A percentile compares a stretch with the other conserved stretches of the same genome.
Evolutionary conservation across 495 filamentous ascomycete genomes (phyloP).

Genomic region (Xeromyces bisporus): DNA sequence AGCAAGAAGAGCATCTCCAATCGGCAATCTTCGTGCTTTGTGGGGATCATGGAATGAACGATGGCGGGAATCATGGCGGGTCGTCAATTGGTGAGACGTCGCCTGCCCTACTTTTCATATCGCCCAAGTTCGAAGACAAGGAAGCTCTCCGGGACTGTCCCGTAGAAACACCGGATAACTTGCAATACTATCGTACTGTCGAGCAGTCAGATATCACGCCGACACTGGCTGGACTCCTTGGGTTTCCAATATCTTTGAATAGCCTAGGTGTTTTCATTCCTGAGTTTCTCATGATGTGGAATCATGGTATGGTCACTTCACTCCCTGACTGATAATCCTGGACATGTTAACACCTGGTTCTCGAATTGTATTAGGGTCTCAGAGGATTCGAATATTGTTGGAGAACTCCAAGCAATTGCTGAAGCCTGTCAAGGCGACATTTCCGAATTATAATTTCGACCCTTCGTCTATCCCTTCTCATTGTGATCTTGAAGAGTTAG

Average conservation of each 20-base stretch:
- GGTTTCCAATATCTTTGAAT: conserved; percentile 81
- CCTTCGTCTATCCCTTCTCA: conserved; percentile 11
- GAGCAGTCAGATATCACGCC: conserved; percentile 90
- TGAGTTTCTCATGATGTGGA: conserved; percentile 62
- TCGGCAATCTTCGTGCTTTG: conserved; percentile 73
- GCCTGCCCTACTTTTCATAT: conserved; percentile 78
- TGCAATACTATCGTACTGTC: conserved; percentile 64
- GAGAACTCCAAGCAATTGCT: conserved; percentile 68
- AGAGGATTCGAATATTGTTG: conserved; percentile 47
- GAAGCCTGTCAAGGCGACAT: conserved; percentile 52
- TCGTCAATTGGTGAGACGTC: conserved; percentile 88
- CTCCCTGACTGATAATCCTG: too few relatives aligned
- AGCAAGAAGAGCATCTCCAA: conserved; percentile 45
- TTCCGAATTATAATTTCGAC: conserved; percentile 39
- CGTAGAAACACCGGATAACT: conserved; percentile 29
- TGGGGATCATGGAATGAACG: conserved; percentile 98
- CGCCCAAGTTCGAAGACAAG: conserved; percentile 57
- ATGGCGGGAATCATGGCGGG: conserved; percentile 92
- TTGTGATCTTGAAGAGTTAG: conserved; percentile 25
- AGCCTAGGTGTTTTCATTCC: conserved; percentile 79
- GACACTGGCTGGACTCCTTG: conserved; percentile 72
- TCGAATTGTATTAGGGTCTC: conserved; percentile 11
- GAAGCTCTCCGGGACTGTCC: conserved; percentile 24
- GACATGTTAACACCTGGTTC: too few relatives aligned
- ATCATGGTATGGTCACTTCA: conserved; percentile 31